Evolutionary conservation across 805 yeast species (phyloP).

Genomic region (Isabelozyma gotoi): DNA sequence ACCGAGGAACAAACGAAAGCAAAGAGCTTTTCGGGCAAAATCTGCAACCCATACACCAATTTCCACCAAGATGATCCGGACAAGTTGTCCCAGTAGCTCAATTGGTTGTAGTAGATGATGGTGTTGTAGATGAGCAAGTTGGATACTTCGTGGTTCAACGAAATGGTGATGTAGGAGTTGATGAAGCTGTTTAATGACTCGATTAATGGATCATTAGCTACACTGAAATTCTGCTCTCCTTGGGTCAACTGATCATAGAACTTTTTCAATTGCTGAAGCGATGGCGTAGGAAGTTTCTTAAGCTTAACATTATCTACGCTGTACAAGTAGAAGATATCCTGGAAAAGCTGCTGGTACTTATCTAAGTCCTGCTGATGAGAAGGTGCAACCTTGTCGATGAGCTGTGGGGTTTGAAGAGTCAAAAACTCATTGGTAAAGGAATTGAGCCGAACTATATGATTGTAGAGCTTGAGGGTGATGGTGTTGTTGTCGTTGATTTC

Average conservation of each 20-base stretch:
- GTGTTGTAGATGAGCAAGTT: slow-evolving; percentile 34
- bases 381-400: slow-evolving; percentile 2
- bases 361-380: slow-evolving; percentile 4
- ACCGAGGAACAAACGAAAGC: slow-evolving; percentile 7
- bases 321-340: slow-evolving; percentile 19
- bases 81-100: slow-evolving; percentile 35
- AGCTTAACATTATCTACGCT: slow-evolving; percentile 19
- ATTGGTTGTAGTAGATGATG: slow-evolving; percentile 27
- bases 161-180: slow-evolving; percentile 21
- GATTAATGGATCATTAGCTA: slow-evolving; percentile 2
- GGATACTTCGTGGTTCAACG: slow-evolving; percentile 27
- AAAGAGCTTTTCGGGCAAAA: slow-evolving; percentile 27
- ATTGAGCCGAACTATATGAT: slow-evolving; percentile 20
- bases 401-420: slow-evolving; percentile 13
- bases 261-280: slow-evolving; percentile 8
- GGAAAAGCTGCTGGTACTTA: slow-evolving; percentile 18
- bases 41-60: slow-evolving; percentile 32
- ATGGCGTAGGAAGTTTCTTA: slow-evolving; percentile 7
- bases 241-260: slow-evolving; percentile 7
- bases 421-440: slow-evolving; percentile 20
- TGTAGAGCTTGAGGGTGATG: slow-evolving; percentile 23
- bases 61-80: slow-evolving; percentile 23
- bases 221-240: background rate
- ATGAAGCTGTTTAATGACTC: slow-evolving; percentile 12
- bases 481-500: slow-evolving; percentile 31